These are phyloP conservation scores for Trichoderma oligosporum DNA, from an alignment of 2,329 filamentous ascomycete genomes.

Conservation along the genomic window DNA sequence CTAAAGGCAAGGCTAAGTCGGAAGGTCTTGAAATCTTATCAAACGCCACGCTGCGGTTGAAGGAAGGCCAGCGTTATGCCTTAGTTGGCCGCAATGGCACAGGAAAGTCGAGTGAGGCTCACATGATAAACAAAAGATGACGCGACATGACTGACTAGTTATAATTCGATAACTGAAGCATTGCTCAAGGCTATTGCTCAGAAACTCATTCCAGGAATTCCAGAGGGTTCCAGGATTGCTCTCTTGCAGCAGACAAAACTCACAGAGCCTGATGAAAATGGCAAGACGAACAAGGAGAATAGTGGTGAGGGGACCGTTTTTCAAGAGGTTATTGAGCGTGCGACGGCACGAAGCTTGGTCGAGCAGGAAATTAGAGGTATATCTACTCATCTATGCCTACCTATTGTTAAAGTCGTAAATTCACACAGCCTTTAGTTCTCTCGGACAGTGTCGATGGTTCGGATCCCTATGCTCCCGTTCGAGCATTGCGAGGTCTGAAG, in stretches of 20 bases:
- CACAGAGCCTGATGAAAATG: slow-evolving; percentile 33
- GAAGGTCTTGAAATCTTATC: slow-evolving; percentile 64
- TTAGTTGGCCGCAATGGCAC: slow-evolving; percentile 76
- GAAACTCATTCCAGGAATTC: slow-evolving; percentile 73
- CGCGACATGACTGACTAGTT: background rate
- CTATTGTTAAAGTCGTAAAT: background rate
- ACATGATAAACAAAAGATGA: background rate
- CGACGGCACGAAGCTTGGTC: slow-evolving; percentile 53
- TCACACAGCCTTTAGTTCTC: slow-evolving; percentile 45
- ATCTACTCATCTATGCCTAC: slow-evolving; percentile 17
- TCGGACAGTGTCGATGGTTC: slow-evolving; percentile 55
- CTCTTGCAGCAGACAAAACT: slow-evolving; percentile 64
- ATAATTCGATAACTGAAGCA: slow-evolving; percentile 40
- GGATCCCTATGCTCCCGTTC: slow-evolving; percentile 56
- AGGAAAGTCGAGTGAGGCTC: slow-evolving; percentile 68
- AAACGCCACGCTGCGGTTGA: slow-evolving; percentile 66
- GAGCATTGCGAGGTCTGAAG: slow-evolving; percentile 57
- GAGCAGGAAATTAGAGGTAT: slow-evolving; percentile 59
- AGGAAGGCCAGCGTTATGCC: slow-evolving; percentile 71
- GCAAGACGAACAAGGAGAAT: slow-evolving; percentile 11
- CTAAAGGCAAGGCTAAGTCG: slow-evolving; percentile 44
- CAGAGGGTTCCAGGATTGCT: slow-evolving; percentile 60
- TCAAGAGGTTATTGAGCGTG: slow-evolving; percentile 63
- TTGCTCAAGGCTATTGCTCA: slow-evolving; percentile 71
- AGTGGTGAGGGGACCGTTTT: slow-evolving; percentile 47